A percentile compares a stretch with the other conserved stretches of the same genome.
Conservation (phyloP, 306 rosid species). For the Castanea mollissima region DNA sequence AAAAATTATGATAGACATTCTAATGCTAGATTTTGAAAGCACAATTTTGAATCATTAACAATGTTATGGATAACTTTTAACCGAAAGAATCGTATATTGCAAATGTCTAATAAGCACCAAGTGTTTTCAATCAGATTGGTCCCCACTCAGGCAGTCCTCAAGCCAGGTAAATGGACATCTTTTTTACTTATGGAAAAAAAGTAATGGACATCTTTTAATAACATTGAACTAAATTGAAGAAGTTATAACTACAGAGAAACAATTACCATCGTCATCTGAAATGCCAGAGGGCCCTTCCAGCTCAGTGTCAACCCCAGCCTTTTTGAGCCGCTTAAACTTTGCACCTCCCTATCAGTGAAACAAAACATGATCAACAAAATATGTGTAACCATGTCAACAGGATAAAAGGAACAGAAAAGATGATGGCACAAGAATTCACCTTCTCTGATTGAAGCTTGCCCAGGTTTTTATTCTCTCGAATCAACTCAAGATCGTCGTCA, state of each 20-base stretch:
- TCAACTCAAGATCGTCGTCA: slow-evolving; percentile 46
- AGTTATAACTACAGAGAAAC: slow-evolving; percentile 12
- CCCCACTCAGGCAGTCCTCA: no score
- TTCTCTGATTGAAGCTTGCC: slow-evolving; percentile 9
- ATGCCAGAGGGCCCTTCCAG: background rate
- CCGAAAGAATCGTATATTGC: no score
- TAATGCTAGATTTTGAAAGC: no score
- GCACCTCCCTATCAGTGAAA: slow-evolving; percentile 24
- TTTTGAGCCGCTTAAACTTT: slow-evolving; percentile 42
- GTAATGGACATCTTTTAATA: background rate
- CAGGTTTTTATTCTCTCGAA: slow-evolving; percentile 29
- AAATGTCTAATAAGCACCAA: no score
- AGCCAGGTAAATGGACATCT: background rate
- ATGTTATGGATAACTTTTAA: no score
- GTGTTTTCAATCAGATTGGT: no score
- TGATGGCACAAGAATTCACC: slow-evolving; percentile 21
- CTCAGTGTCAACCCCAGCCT: slow-evolving; percentile 15
- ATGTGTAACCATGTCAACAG: background rate
- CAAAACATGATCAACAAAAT: slow-evolving; percentile 3
- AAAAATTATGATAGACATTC: no score
- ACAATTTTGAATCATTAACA: no score
- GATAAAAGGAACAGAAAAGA: background rate
- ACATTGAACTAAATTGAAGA: background rate
- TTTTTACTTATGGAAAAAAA: background rate
- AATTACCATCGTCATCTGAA: slow-evolving; percentile 27